Conservation (phyloP, 805 yeast species). For the Wickerhamiella bombiphila region DNA sequence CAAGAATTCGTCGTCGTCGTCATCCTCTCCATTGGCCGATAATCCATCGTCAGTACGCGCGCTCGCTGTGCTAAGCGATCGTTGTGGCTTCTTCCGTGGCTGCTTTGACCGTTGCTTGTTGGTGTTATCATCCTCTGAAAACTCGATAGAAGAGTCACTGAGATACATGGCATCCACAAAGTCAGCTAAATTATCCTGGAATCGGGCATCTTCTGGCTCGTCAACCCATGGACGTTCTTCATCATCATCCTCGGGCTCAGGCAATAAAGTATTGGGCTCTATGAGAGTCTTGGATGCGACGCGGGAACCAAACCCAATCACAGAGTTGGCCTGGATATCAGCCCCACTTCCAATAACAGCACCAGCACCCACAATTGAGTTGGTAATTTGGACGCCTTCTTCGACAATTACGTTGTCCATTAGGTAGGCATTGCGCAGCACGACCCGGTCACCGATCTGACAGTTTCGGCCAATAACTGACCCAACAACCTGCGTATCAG, state of each 20-base stretch:
- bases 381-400: constrained; percentile 43
- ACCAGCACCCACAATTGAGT: constrained; percentile 57
- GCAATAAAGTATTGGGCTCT: constrained; percentile 3
- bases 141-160: constrained; percentile 21
- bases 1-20: constrained; percentile 63
- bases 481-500: constrained; percentile 46
- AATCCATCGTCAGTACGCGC: constrained; percentile 19
- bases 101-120: constrained; percentile 1
- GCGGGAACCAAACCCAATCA: constrained; percentile 61
- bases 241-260: constrained; percentile 8
- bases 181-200: constrained; percentile 12
- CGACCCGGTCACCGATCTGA: constrained; percentile 64
- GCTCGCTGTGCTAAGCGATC: constrained; percentile 15
- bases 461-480: constrained; percentile 81
- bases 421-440: constrained; percentile 58
- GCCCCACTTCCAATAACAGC: constrained; percentile 42
- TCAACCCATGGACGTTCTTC: constrained; percentile 4
- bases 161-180: constrained; percentile 21
- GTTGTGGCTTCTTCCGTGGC: constrained; percentile 8
- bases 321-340: constrained; percentile 49
- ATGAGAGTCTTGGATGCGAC: constrained; percentile 39
- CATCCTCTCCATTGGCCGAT: constrained; percentile 38
- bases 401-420: constrained; percentile 74
- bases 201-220: constrained; percentile 5
- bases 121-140: constrained; percentile 4